Base-by-base conservation (phyloP, 192 early-diverging fungal genomes). In the Backusella liffmaniae region DNA sequence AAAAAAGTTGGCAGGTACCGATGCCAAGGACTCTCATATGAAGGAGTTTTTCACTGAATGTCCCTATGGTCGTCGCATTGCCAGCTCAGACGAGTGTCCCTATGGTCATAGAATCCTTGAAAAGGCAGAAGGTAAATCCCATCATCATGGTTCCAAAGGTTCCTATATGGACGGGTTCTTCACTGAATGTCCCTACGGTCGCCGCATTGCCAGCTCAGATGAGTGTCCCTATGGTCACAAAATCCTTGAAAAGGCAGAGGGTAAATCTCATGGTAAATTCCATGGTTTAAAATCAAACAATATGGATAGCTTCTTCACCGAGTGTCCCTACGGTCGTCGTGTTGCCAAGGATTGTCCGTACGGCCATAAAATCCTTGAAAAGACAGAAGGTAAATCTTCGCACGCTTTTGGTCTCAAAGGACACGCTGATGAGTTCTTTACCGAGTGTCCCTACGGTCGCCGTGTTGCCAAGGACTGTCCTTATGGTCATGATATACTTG, bases 361-460 rank as follows among this genome's bases (percentile, higher is more conserved):
- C 8, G 70, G 70, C 5, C 35, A 49, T 16, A 16, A 44, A 7
- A 5, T 71, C 8, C 5, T 39, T 39, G 67, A 36, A 69, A 69
- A 69, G 35, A 6, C 39, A 39, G 9, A n/a, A 0, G 41, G 23
- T 4, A 39, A 46, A 16, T 71, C 41, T 18, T 49, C n/a, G 4
- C 69, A 70, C 4, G 37, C 3, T 62, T 23, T 8, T 12, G 37
- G 37, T 39, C 10, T 62, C 26, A 62, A 62, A 4, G 67, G 36
- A 12, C 9, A 21, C 0, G 39, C 39, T 4, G 29, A 30, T 2
- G 41, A 30, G 2, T 71, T 71, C 69, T 71, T 71, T 44, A 46
- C 37, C 1, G 69, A 71, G 1, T 71, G 69, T 1, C 69, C 69
- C 10, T 71, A 71, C 5, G 69, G 69, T 49, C 69, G 69, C 21